Percentiles rank a stretch among this genome's conserved stretches.
These are phyloP conservation scores for Clonostachys rosea DNA, from an alignment of 2,329 filamentous ascomycete genomes.

Conservation along the genomic window DNA sequence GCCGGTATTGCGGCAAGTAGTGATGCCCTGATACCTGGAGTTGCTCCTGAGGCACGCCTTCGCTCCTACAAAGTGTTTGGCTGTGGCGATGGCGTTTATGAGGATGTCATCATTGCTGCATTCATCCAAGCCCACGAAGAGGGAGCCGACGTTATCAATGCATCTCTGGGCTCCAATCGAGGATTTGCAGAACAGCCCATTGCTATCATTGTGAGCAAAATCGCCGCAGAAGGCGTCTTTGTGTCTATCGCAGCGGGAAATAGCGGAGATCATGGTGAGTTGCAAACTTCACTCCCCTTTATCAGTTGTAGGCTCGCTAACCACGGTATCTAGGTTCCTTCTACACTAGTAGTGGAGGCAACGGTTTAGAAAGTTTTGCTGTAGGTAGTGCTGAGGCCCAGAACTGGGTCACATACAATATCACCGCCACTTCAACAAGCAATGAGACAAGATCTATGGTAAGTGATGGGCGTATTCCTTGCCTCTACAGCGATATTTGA, in stretches of 20 bases:
- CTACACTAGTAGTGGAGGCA: no score
- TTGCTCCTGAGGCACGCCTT: constrained; percentile 49
- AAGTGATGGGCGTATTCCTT: no score
- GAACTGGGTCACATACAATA: no score
- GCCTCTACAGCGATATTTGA: no score
- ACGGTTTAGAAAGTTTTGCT: no score
- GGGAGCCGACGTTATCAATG: constrained; percentile 52
- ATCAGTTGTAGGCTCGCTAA: no score
- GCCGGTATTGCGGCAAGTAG: constrained; percentile 60
- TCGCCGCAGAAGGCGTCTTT: constrained; percentile 47
- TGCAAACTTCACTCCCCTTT: constrained; percentile 10
- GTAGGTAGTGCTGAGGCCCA: no score
- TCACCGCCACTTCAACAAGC: no score
- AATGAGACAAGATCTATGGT: no score
- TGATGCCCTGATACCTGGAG: constrained; percentile 48
- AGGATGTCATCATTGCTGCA: constrained; percentile 54
- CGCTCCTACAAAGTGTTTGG: constrained; percentile 55
- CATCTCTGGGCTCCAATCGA: constrained; percentile 43
- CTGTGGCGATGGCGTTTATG: constrained; percentile 41
- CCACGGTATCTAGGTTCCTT: no score
- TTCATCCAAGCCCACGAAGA: constrained; percentile 57
- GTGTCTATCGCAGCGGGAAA: constrained; percentile 50
- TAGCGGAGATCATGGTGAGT: constrained; percentile 36
- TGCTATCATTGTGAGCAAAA: constrained; percentile 44
- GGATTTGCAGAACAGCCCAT: constrained; percentile 49